A percentile compares a stretch with the other conserved stretches of the same genome.
Conservation (phyloP, 148 eudicot genomes). For the Chenopodium berlandieri region DNA sequence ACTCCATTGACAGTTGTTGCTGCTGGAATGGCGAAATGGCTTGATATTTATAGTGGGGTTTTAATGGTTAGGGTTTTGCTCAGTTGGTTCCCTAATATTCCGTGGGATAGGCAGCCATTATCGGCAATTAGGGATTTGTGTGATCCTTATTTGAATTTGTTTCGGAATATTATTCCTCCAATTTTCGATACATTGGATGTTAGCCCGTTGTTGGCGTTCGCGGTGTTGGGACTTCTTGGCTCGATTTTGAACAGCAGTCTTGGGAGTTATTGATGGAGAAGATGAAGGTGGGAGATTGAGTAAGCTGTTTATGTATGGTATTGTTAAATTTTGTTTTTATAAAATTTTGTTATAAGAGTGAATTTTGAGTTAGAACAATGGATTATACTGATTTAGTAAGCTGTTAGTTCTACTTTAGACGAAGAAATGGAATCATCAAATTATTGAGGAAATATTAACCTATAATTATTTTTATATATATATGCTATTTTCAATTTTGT, state of each 20-base stretch:
- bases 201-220: conserved; percentile 69
- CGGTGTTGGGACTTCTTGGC: conserved; percentile 54
- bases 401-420: not conserved
- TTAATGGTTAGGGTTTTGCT: conserved; percentile 81
- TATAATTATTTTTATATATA: not conserved
- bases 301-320: not conserved
- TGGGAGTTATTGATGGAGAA: conserved; percentile 26
- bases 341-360: not conserved
- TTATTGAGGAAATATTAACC: not conserved
- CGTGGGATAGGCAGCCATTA: conserved; percentile 77
- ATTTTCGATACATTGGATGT: conserved; percentile 58
- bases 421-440: not conserved
- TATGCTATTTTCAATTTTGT: not conserved
- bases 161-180: conserved; percentile 64
- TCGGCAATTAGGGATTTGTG: conserved; percentile 76
- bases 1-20: conserved; percentile 67
- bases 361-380: not conserved
- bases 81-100: conserved; percentile 76
- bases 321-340: not conserved
- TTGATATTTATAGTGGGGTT: conserved; percentile 62
- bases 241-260: conserved; percentile 49
- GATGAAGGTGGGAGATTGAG: not conserved
- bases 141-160: conserved; percentile 71
- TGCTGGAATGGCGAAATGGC: conserved; percentile 65
- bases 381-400: not conserved